Conservation (phyloP, 768 basidiomycete species). For the Termitomyces sp. region DNA sequence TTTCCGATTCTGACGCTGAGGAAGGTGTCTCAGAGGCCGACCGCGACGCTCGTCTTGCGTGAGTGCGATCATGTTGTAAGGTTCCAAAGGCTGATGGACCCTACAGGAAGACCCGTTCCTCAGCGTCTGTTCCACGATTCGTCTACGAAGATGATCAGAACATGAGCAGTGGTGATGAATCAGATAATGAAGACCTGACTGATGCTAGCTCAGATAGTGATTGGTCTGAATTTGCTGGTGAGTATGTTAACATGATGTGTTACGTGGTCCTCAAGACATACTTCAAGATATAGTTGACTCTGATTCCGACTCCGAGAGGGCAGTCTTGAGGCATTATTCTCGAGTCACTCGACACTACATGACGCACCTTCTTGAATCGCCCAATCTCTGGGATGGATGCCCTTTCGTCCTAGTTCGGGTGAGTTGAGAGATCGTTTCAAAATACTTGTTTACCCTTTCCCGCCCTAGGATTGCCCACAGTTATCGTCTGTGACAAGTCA, state of each 20-base stretch:
- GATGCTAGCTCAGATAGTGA: conserved; percentile 45
- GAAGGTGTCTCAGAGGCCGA: conserved; percentile 59
- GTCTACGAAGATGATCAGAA: conserved; percentile 40
- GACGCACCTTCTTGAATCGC: conserved; percentile 24
- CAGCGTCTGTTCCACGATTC: conserved; percentile 30
- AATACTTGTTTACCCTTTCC: neutral
- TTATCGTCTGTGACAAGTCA: conserved; percentile 6
- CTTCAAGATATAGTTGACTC: conserved; percentile 12
- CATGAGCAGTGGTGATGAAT: conserved; percentile 71
- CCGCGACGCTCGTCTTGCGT: conserved; percentile 72
- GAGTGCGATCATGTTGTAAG: conserved; percentile 20
- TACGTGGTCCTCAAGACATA: neutral
- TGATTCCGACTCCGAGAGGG: conserved; percentile 12
- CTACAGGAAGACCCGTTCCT: conserved; percentile 47
- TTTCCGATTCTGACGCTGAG: conserved; percentile 66
- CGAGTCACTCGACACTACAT: conserved; percentile 44
- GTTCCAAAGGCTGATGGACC: neutral
- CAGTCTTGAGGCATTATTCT: conserved; percentile 41
- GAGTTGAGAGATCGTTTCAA: conserved; percentile 6
- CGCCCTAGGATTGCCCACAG: conserved; percentile 19
- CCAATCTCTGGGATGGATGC: conserved; percentile 40
- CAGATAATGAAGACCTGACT: conserved; percentile 68
- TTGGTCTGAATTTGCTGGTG: conserved; percentile 43
- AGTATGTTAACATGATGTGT: conserved; percentile 4
- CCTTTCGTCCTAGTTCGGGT: conserved; percentile 45